These are phyloP conservation scores for Suillus hirtellus DNA, from an alignment of 768 basidiomycete genomes.

Conservation along the genomic window DNA sequence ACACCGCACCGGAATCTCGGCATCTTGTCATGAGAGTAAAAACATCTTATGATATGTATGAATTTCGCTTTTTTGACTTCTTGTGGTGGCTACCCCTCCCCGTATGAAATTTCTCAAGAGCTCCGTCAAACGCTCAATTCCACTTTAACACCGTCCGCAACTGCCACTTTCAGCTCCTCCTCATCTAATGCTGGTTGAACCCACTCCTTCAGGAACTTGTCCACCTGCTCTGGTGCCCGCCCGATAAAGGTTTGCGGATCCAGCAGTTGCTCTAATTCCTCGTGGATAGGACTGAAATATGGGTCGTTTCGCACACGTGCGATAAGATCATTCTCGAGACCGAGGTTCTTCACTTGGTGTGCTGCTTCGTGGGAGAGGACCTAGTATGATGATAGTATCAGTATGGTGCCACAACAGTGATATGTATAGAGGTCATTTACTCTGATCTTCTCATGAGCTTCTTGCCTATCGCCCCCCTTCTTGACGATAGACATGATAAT, in stretches of 20 bases:
- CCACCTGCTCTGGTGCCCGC: constrained; percentile 93
- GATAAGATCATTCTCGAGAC: constrained; percentile 94
- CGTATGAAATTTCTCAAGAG: constrained; percentile 7
- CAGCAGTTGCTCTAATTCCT: constrained; percentile 73
- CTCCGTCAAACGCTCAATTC: constrained; percentile 58
- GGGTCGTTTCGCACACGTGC: constrained; percentile 74
- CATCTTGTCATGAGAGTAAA: background rate
- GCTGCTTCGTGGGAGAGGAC: constrained; percentile 95
- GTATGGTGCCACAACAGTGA: constrained; percentile 19
- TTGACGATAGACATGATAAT: constrained; percentile 99
- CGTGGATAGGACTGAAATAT: constrained; percentile 91
- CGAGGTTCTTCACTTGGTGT: constrained; percentile 91
- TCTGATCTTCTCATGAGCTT: constrained; percentile 94
- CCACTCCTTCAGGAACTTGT: constrained; percentile 83
- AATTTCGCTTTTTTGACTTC: constrained; percentile 5
- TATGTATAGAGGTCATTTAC: constrained; percentile 39
- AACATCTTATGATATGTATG: constrained; percentile 1
- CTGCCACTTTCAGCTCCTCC: constrained; percentile 52
- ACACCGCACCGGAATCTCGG: constrained; percentile 18
- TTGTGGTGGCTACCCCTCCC: background rate
- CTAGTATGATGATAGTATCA: constrained; percentile 34
- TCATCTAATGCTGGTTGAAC: constrained; percentile 79
- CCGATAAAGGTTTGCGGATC: constrained; percentile 91
- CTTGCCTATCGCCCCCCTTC: constrained; percentile 92
- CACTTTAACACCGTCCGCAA: constrained; percentile 54